Evolutionary conservation across 169 alveolate species (phyloP).

Genomic region (Plasmodium inui): DNA sequence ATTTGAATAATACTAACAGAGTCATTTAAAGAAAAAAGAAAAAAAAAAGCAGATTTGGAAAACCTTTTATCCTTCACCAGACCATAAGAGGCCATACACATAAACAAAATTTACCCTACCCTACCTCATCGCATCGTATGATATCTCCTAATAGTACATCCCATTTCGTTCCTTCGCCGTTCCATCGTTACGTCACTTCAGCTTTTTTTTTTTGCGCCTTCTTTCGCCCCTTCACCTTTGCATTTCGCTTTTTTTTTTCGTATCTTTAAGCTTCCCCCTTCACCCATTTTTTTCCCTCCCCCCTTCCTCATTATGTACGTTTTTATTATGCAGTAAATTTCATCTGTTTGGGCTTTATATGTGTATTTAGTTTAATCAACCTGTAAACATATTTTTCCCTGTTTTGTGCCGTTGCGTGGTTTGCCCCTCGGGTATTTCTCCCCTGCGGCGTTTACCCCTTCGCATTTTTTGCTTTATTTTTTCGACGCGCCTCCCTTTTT

Average conservation of each 20-base stretch:
- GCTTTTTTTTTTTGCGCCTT: not conserved
- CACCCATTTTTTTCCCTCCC: not conserved
- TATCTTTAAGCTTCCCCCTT: conserved; percentile 43
- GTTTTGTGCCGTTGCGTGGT: not conserved
- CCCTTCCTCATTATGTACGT: not conserved
- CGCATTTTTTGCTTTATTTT: not conserved
- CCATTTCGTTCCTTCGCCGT: not conserved
- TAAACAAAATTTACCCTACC: not conserved
- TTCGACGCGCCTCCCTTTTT: not conserved
- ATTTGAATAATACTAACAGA: conserved; percentile 9
- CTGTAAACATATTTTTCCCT: not conserved
- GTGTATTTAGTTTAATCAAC: conserved; percentile 27
- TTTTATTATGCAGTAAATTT: conserved; percentile 15
- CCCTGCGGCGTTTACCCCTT: not conserved
- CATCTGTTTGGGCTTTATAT: conserved; percentile 62
- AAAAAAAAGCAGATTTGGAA: not conserved
- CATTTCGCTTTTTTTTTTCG: conserved; percentile 41
- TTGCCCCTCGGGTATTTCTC: not conserved
- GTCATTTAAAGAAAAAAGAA: not conserved
- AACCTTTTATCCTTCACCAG: not conserved
- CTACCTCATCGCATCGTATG: not conserved
- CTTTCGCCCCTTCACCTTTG: not conserved
- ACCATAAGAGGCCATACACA: not conserved
- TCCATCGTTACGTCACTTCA: not conserved
- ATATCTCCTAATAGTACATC: not conserved